Conservation (phyloP, 768 basidiomycete genomes). For the Pulveroboletus sp. region DNA sequence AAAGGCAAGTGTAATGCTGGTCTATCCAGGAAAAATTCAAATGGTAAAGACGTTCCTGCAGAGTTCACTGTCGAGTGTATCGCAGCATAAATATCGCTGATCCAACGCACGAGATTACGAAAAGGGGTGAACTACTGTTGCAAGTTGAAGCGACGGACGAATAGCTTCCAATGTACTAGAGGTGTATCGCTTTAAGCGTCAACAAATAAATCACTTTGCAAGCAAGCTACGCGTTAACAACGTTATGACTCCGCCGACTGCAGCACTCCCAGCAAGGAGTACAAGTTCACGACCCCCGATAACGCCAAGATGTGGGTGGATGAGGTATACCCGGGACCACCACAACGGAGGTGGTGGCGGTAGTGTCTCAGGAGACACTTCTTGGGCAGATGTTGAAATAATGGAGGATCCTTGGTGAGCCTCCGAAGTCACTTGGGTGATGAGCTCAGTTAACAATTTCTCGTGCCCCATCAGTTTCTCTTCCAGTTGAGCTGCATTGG, state of each 20-base stretch:
- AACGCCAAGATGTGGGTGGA: slow-evolving; percentile 9
- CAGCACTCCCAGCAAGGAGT: slow-evolving; percentile 29
- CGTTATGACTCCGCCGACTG: slow-evolving; percentile 24
- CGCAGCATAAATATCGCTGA: slow-evolving; percentile 18
- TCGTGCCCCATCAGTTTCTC: slow-evolving; percentile 50
- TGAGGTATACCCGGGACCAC: slow-evolving; percentile 10
- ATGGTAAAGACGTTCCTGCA: neutral
- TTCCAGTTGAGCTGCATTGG: slow-evolving; percentile 47
- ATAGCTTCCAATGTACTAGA: neutral
- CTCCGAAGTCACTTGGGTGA: slow-evolving; percentile 14
- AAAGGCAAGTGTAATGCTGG: slow-evolving; percentile 39
- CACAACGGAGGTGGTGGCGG: neutral
- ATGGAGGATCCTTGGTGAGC: slow-evolving; percentile 8
- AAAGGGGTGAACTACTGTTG: slow-evolving; percentile 4
- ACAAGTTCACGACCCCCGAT: slow-evolving; percentile 20
- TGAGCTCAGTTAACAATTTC: slow-evolving; percentile 29
- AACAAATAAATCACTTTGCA: slow-evolving; percentile 10
- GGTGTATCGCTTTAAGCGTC: neutral
- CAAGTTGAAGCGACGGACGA: neutral
- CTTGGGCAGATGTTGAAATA: slow-evolving; percentile 2
- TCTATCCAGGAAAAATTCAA: neutral
- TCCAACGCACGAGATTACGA: neutral
- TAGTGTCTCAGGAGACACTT: slow-evolving; percentile 1
- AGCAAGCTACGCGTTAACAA: slow-evolving; percentile 22
- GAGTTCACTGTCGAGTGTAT: slow-evolving; percentile 32